phyloP scores from a whole-genome alignment of 345 rosid species.

The Raphanus raphanistrum region DNA sequence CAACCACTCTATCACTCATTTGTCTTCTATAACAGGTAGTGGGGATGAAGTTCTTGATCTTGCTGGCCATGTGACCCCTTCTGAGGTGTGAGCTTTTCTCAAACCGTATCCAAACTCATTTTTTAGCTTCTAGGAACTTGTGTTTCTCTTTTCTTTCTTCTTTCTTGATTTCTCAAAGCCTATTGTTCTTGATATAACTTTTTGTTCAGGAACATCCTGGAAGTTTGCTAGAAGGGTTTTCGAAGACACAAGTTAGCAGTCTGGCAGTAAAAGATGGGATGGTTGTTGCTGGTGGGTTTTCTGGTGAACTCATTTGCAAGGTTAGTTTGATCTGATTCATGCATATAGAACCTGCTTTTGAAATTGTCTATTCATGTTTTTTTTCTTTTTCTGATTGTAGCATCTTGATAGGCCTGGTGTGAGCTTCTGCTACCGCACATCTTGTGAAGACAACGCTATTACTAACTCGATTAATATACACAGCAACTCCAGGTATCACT shows the following conservation, averaged over 20 bases:
- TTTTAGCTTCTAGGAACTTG: neutral
- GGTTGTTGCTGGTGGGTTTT: slow-evolving; percentile 9
- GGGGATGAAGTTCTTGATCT: neutral
- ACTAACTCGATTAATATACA: neutral
- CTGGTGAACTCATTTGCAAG: slow-evolving; percentile 13
- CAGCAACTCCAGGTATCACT: neutral
- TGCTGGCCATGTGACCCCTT: neutral
- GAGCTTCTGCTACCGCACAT: slow-evolving; percentile 8
- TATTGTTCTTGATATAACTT: neutral
- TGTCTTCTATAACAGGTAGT: slow-evolving; percentile 5
- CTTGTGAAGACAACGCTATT: neutral
- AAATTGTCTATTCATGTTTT: neutral
- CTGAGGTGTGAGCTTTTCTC: slow-evolving; percentile 1
- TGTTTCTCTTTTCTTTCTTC: neutral
- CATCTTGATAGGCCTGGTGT: slow-evolving; percentile 12
- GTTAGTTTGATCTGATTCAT: neutral
- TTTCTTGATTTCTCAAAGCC: neutral
- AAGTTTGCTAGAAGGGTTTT: neutral
- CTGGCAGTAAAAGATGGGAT: neutral
- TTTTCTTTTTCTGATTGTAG: neutral
- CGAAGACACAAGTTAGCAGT: neutral
- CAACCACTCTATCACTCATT: neutral
- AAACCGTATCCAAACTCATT: neutral
- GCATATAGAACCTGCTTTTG: neutral
- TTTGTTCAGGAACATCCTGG: slow-evolving; percentile 2